Evolutionary conservation across 768 basidiomycete species (phyloP).

Genomic region (Gyrodon lividus): DNA sequence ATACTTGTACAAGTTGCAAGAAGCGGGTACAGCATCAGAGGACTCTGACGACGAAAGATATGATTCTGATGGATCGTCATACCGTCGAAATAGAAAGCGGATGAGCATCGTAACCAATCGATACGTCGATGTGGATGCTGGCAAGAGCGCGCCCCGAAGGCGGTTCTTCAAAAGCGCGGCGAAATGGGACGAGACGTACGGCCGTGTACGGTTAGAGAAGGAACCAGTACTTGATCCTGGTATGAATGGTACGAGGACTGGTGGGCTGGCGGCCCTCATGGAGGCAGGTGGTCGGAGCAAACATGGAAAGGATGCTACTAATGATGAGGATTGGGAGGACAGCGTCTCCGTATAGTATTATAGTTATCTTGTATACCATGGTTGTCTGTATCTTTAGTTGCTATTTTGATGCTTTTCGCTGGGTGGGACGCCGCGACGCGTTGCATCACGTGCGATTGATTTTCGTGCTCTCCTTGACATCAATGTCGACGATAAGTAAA

Average conservation of each 20-base stretch:
- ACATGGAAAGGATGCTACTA: conserved; percentile 9
- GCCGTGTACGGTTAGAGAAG: conserved; percentile 23
- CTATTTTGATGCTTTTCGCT: neutral
- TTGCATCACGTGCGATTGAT: neutral
- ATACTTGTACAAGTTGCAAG: conserved; percentile 62
- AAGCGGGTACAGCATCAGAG: conserved; percentile 44
- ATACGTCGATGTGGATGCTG: conserved; percentile 47
- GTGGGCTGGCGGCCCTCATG: conserved; percentile 24
- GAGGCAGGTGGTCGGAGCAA: conserved; percentile 23
- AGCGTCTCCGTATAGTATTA: conserved; percentile 22
- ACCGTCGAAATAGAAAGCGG: conserved; percentile 44
- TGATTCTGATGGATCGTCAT: conserved; percentile 51
- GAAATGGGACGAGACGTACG: conserved; percentile 34
- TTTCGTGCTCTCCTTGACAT: neutral
- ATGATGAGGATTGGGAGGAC: conserved; percentile 34
- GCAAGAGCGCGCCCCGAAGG: conserved; percentile 37
- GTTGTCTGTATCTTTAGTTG: conserved; percentile 3
- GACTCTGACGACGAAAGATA: conserved; percentile 48
- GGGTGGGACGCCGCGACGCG: too few species aligned
- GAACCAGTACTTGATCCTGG: conserved; percentile 22
- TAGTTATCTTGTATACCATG: neutral
- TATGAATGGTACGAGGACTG: conserved; percentile 10
- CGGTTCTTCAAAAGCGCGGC: conserved; percentile 58
- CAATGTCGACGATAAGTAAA: too few species aligned
- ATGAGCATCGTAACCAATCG: conserved; percentile 71